Conservation (phyloP, 2,329 filamentous ascomycete species). For the Diplocarpon rosae region DNA sequence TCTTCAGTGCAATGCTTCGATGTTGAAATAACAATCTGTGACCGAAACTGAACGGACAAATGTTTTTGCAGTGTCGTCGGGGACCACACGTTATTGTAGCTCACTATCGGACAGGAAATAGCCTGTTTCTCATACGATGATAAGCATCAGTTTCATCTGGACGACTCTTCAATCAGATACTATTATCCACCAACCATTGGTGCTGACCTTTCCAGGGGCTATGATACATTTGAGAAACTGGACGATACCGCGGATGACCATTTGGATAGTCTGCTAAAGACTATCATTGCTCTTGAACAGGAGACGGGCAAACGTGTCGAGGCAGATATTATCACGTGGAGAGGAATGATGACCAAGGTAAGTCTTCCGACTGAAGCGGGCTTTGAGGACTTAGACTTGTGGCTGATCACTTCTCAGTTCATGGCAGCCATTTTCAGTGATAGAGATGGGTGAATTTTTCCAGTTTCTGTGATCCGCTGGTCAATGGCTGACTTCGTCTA, state of each 20-base stretch:
- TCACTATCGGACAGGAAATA: conserved; percentile 55
- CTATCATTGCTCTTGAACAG: conserved; percentile 64
- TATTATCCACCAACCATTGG: conserved; percentile 71
- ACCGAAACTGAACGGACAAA: too few relatives aligned
- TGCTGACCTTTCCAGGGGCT: conserved; percentile 68
- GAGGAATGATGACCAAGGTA: conserved; percentile 98
- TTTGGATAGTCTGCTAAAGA: conserved; percentile 69
- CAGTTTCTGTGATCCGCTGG: not conserved
- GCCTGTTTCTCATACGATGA: conserved; percentile 89
- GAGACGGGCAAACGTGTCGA: conserved; percentile 55
- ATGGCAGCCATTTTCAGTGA: conserved; percentile 75
- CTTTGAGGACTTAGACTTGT: not conserved
- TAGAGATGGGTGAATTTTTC: conserved; percentile 53
- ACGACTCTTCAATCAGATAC: conserved; percentile 72
- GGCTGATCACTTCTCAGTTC: conserved; percentile 44
- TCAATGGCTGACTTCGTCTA: conserved; percentile 6
- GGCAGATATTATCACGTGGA: conserved; percentile 80
- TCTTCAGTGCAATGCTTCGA: too few relatives aligned
- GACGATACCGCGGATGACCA: conserved; percentile 81
- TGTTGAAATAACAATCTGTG: too few relatives aligned
- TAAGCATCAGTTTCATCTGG: conserved; percentile 63
- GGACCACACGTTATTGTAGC: not conserved
- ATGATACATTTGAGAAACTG: conserved; percentile 70
- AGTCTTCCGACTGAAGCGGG: not conserved
- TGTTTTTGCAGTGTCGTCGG: too few relatives aligned